These are phyloP conservation scores for Lactuca saligna DNA, from an alignment of 129 eudicot genomes.

Conservation along the genomic window DNA sequence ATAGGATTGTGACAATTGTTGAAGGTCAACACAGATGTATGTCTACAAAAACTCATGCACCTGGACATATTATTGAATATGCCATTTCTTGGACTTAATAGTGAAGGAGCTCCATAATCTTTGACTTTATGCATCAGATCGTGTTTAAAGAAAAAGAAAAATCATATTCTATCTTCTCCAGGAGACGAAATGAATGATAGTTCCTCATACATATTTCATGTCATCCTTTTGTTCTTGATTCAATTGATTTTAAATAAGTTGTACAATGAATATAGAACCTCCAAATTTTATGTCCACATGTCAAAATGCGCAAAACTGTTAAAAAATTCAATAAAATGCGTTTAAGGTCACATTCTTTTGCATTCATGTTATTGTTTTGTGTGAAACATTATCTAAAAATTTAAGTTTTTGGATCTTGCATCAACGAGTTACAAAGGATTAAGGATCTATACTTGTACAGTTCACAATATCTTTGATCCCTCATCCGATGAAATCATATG, in stretches of 20 bases:
- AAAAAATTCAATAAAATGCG: background rate
- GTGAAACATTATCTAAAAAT: background rate
- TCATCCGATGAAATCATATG: constrained; percentile 10
- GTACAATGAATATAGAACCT: background rate
- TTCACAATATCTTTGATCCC: background rate
- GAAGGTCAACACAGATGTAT: too few species aligned
- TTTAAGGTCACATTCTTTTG: background rate
- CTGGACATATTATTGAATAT: background rate
- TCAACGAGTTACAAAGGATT: background rate
- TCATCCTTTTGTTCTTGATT: background rate
- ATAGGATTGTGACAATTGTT: too few species aligned
- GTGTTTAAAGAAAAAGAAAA: background rate
- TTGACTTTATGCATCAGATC: background rate
- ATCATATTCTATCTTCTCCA: constrained; percentile 1
- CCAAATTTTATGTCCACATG: background rate
- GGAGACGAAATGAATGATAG: background rate
- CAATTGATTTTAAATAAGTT: background rate
- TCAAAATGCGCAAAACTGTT: background rate
- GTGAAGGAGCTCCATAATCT: background rate
- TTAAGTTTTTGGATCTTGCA: constrained; percentile 5
- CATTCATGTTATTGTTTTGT: background rate
- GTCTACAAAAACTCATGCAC: too few species aligned
- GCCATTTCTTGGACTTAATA: background rate
- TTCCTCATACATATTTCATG: background rate
- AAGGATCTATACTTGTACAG: background rate